A percentile compares a stretch with the other conserved stretches of the same genome.
phyloP scores from a whole-genome alignment of 2,329 filamentous ascomycete genomes.

The Epichloe gansuensis region DNA sequence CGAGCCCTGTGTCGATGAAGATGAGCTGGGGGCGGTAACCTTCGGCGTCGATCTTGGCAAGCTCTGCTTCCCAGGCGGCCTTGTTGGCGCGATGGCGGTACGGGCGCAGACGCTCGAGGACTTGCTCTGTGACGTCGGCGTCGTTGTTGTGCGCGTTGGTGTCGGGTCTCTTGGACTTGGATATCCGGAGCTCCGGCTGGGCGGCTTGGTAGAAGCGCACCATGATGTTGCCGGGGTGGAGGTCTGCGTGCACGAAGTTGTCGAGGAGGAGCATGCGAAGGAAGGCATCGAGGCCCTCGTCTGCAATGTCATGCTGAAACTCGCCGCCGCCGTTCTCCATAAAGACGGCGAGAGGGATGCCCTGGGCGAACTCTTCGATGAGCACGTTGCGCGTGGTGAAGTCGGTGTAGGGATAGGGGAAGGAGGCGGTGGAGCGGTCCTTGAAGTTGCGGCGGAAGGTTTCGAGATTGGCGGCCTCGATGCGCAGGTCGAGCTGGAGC shows the following conservation, averaged over 20 bases:
- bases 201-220: conserved; percentile 89
- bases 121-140: conserved; percentile 75
- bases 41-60: conserved; percentile 68
- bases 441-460: conserved; percentile 87
- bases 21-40: conserved; percentile 89
- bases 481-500: conserved; percentile 87
- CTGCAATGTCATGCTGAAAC: conserved; percentile 87
- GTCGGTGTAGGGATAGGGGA: conserved; percentile 85
- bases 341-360: conserved; percentile 83
- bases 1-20: conserved; percentile 93
- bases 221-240: conserved; percentile 98
- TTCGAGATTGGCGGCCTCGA: conserved; percentile 82
- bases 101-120: conserved; percentile 68
- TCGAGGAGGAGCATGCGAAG: conserved; percentile 93
- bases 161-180: conserved; percentile 12
- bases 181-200: conserved; percentile 46
- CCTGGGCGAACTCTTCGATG: conserved; percentile 91
- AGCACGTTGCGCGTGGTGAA: conserved; percentile 88
- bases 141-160: conserved; percentile 31
- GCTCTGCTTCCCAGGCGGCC: conserved; percentile 59
- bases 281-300: conserved; percentile 92
- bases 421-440: conserved; percentile 84
- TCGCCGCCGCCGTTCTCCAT: conserved; percentile 83
- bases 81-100: conserved; percentile 50
- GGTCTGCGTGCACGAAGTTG: conserved; percentile 93